Conservation (phyloP, 179 eudicot genomes). For the Beta lomatogona region DNA sequence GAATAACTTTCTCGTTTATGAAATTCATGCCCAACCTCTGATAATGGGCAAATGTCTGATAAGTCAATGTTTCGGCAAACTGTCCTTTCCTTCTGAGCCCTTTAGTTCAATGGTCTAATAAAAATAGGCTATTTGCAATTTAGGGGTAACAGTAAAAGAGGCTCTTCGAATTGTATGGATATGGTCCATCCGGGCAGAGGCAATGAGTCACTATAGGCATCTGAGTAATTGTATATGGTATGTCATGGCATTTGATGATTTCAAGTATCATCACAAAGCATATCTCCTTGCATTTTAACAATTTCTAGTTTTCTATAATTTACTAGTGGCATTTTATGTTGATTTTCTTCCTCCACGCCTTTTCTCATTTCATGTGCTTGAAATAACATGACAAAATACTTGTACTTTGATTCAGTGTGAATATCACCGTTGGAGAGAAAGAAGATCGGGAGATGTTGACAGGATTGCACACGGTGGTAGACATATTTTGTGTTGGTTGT, state of each 20-base stretch:
- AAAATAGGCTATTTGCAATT: not conserved
- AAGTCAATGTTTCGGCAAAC: not conserved
- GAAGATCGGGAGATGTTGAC: constrained; percentile 81
- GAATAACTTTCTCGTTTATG: not conserved
- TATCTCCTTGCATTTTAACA: not conserved
- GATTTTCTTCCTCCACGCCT: not conserved
- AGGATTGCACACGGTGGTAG: constrained; percentile 75
- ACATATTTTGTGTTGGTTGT: constrained; percentile 76
- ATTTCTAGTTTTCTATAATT: not conserved
- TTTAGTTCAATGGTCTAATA: too few species aligned
- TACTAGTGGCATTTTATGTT: not conserved
- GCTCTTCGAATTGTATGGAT: not conserved
- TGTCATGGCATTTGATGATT: not conserved
- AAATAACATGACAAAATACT: not conserved
- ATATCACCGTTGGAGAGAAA: constrained; percentile 61
- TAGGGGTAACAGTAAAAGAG: not conserved
- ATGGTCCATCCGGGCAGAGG: not conserved
- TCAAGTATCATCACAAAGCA: constrained; percentile 3
- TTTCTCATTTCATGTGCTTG: not conserved
- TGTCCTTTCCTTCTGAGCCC: not conserved
- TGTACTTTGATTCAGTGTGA: constrained; percentile 49
- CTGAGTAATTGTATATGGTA: not conserved
- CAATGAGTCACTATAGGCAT: not conserved
- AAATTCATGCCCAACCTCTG: not conserved
- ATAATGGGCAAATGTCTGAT: not conserved